A percentile compares a stretch with the other conserved stretches of the same genome.
Evolutionary conservation across 169 alveolate genomes (phyloP).

Genomic region (Eimeria acervulina): DNA sequence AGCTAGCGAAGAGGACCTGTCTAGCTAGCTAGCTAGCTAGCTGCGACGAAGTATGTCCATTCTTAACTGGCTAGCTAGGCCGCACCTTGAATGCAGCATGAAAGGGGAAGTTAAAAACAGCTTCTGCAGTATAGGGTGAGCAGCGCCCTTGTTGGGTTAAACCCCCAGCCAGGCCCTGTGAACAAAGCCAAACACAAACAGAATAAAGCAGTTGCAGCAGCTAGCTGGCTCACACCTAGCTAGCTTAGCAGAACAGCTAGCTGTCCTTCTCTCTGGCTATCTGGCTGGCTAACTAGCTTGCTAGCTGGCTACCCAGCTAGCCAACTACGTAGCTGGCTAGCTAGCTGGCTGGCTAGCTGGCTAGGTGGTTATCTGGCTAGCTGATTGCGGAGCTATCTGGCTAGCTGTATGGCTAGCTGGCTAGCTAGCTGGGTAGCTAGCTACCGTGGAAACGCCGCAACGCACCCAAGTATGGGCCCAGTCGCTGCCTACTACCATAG

Average conservation of each 20-base stretch:
- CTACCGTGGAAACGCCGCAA: neutral
- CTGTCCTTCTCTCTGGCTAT: neutral
- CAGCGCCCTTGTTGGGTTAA: neutral
- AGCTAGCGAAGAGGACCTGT: no score
- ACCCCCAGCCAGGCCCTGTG: slow-evolving; percentile 40
- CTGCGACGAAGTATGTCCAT: no score
- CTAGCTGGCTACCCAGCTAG: no score
- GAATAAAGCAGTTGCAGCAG: neutral
- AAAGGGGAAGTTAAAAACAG: slow-evolving; percentile 55
- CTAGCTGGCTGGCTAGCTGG: no score
- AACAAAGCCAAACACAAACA: neutral
- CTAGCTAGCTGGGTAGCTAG: neutral
- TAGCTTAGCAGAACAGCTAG: neutral
- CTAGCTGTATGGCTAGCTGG: no score
- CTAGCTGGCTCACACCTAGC: slow-evolving; percentile 2
- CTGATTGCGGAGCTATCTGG: no score
- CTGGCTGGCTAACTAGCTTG: no score
- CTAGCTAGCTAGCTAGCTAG: no score
- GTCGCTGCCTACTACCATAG: slow-evolving; percentile 36
- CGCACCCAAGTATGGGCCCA: slow-evolving; percentile 27
- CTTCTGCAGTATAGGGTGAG: neutral
- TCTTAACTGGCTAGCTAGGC: no score
- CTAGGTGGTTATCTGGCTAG: no score
- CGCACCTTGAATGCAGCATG: slow-evolving; percentile 56
- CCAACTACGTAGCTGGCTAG: no score